Percentiles rank a stretch among this genome's conserved stretches.
phyloP scores from a whole-genome alignment of 2,329 filamentous ascomycete species.

The Penicillium thymicola region DNA sequence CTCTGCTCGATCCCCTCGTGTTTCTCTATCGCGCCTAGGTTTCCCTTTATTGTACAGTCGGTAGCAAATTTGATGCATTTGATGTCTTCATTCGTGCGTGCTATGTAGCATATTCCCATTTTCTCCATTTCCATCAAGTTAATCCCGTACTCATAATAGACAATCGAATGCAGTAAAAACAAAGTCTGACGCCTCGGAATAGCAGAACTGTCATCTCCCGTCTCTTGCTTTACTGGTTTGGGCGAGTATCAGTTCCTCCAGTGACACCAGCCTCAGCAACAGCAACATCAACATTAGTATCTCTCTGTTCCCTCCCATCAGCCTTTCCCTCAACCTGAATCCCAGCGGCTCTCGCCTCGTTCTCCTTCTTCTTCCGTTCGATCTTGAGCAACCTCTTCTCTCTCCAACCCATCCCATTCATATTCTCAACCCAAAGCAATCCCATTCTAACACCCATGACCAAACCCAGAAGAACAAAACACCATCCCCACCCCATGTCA shows the following conservation, averaged over 20 bases:
- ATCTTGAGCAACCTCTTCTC: slow-evolving; percentile 11
- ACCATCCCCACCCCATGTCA: slow-evolving; percentile 28
- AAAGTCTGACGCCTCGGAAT: background rate
- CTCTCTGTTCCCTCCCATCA: background rate
- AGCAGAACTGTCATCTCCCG: background rate
- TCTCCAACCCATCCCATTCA: slow-evolving; percentile 22
- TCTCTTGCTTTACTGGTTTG: background rate
- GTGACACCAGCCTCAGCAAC: background rate
- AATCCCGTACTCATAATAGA: background rate
- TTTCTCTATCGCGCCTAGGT: slow-evolving; percentile 27
- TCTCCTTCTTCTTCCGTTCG: slow-evolving; percentile 10
- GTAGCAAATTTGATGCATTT: slow-evolving; percentile 30
- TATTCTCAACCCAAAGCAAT: slow-evolving; percentile 17
- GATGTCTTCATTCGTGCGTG: slow-evolving; percentile 18
- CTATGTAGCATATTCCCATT: background rate
- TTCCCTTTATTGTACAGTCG: slow-evolving; percentile 27
- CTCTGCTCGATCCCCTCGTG: slow-evolving; percentile 23
- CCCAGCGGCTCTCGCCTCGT: background rate
- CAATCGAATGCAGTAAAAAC: background rate
- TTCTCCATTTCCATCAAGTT: background rate
- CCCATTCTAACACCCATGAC: slow-evolving; percentile 14
- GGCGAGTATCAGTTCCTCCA: background rate
- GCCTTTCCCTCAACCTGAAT: background rate
- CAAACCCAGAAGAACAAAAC: slow-evolving; percentile 26
- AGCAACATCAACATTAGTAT: background rate